Evolutionary conservation across 1,284 basidiomycete species (phyloP).

Genomic region (Volvariella surrecta): DNA sequence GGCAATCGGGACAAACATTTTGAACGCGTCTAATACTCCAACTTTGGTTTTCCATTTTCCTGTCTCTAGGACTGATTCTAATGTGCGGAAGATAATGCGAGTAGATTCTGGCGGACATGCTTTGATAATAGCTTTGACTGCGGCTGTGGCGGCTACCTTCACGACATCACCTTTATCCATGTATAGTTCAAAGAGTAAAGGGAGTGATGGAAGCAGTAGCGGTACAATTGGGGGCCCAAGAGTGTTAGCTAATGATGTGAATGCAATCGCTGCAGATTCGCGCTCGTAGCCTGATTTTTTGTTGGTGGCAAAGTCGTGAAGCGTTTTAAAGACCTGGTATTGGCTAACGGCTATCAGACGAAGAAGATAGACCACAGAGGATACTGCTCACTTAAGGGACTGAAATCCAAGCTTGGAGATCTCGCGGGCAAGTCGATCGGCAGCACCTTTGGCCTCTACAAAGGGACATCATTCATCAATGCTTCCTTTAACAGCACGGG

Average conservation of each 20-base stretch:
- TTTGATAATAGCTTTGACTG: slow-evolving; percentile 83
- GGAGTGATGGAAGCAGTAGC: slow-evolving; percentile 75
- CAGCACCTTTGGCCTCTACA: slow-evolving; percentile 71
- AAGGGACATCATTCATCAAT: slow-evolving; percentile 7
- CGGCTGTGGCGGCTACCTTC: slow-evolving; percentile 70
- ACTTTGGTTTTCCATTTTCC: slow-evolving; percentile 97
- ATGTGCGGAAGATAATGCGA: slow-evolving; percentile 60
- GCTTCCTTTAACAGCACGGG: slow-evolving; percentile 2
- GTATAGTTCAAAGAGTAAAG: slow-evolving; percentile 77
- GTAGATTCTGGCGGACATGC: slow-evolving; percentile 82
- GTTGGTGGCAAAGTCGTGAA: slow-evolving; percentile 72
- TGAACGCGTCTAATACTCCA: slow-evolving; percentile 85
- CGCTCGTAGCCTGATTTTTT: slow-evolving; percentile 91
- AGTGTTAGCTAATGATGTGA: slow-evolving; percentile 68
- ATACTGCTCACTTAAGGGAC: slow-evolving; percentile 45
- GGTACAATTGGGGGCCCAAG: slow-evolving; percentile 76
- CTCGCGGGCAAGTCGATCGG: slow-evolving; percentile 68
- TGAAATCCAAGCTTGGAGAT: slow-evolving; percentile 57
- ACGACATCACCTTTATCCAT: slow-evolving; percentile 96
- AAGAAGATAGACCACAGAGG: slow-evolving; percentile 5
- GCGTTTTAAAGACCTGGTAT: slow-evolving; percentile 50
- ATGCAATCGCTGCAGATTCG: slow-evolving; percentile 84
- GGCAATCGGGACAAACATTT: slow-evolving; percentile 60
- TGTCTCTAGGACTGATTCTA: slow-evolving; percentile 71
- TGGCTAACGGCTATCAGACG: slow-evolving; percentile 35